A percentile compares a stretch with the other conserved stretches of the same genome.
Conservation (phyloP, 192 early-diverging fungal genomes). For the Coemansia reversa region DNA sequence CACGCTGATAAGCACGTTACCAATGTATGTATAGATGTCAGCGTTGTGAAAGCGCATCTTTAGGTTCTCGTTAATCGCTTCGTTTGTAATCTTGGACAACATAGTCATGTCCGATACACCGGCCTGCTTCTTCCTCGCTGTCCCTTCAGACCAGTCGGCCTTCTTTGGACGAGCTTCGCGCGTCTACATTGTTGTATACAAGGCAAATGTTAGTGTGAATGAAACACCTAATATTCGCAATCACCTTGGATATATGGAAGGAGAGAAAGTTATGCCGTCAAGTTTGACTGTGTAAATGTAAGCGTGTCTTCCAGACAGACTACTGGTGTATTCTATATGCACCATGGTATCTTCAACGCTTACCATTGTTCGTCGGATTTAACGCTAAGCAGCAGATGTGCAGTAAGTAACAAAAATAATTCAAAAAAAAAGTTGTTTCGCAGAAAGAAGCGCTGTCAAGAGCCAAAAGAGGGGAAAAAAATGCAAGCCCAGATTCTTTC, state of each 20-base stretch:
- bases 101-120: conserved; percentile 89
- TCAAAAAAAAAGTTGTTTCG: too few relatives aligned
- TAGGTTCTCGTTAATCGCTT: conserved; percentile 92
- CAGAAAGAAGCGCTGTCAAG: too few relatives aligned
- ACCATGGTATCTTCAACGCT: not conserved
- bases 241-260: not conserved
- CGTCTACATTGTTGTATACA: conserved; percentile 17
- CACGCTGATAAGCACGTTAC: conserved; percentile 83
- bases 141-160: conserved; percentile 74
- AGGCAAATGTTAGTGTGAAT: conserved; percentile 5
- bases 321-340: not conserved
- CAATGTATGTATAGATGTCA: conserved; percentile 97
- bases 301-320: too few relatives aligned
- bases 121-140: conserved; percentile 71
- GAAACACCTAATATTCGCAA: not conserved
- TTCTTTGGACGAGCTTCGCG: conserved; percentile 51
- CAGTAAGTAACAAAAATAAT: conserved; percentile 13
- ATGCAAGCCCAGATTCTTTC: too few relatives aligned
- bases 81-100: conserved; percentile 91
- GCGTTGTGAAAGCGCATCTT: conserved; percentile 82
- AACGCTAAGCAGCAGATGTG: conserved; percentile 5
- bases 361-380: conserved; percentile 27
- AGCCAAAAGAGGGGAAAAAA: too few relatives aligned
- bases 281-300: not conserved
- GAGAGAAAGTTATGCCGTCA: too few relatives aligned